Evolutionary conservation across 495 filamentous ascomycete species (phyloP).

Genomic region (Podospora fimiseda): DNA sequence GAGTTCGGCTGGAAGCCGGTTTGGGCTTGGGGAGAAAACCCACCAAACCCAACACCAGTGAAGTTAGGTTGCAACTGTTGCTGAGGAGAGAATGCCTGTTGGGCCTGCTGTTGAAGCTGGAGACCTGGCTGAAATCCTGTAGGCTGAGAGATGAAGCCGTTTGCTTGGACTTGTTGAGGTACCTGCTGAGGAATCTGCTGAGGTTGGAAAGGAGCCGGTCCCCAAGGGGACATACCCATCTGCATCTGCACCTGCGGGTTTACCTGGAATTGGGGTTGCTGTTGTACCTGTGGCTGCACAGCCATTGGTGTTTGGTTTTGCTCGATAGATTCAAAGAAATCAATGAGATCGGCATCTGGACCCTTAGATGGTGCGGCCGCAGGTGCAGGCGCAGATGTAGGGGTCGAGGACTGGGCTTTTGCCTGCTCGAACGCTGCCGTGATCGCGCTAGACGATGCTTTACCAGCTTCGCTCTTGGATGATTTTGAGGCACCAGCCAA

Average conservation of each 20-base stretch:
- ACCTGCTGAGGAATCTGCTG: slow-evolving; percentile 15
- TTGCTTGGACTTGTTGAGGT: slow-evolving; percentile 45
- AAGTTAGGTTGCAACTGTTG: slow-evolving; percentile 45
- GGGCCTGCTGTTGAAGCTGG: slow-evolving; percentile 45
- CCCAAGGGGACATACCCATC: slow-evolving; percentile 31
- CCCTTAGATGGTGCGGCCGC: slow-evolving; percentile 43
- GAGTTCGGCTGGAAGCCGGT: slow-evolving; percentile 44
- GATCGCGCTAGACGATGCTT: slow-evolving; percentile 31
- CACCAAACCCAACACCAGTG: slow-evolving; percentile 82
- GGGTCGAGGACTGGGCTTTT: background rate
- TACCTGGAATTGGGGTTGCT: slow-evolving; percentile 15
- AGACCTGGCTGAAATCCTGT: slow-evolving; percentile 45
- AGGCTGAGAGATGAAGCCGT: slow-evolving; percentile 43
- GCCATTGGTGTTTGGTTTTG: slow-evolving; percentile 75
- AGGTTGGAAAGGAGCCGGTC: slow-evolving; percentile 24
- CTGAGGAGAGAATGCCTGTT: slow-evolving; percentile 30
- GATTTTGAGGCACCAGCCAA: slow-evolving; percentile 30
- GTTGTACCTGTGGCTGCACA: slow-evolving; percentile 33
- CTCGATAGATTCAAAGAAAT: slow-evolving; percentile 98
- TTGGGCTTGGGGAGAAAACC: slow-evolving; percentile 64
- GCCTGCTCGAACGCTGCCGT: slow-evolving; percentile 20
- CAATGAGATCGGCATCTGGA: slow-evolving; percentile 79
- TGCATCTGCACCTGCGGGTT: slow-evolving; percentile 23
- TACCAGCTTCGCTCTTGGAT: slow-evolving; percentile 28
- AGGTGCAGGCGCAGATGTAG: slow-evolving; percentile 7